Conservation (phyloP, 306 rosid genomes). For the Dryas drummondii region DNA sequence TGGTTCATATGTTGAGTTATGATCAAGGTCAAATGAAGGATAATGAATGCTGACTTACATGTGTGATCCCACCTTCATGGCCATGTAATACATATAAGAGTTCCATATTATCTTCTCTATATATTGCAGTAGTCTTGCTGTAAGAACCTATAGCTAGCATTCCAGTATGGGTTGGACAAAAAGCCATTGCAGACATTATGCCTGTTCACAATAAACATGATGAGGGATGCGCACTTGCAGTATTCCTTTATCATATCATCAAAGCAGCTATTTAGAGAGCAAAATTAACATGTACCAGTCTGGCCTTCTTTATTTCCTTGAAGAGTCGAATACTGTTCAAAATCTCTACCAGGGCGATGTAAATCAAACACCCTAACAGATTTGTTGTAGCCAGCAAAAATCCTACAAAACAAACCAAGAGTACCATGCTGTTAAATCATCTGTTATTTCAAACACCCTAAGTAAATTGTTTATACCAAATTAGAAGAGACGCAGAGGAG, state of each 20-base stretch:
- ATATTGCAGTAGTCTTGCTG: slow-evolving; percentile 77
- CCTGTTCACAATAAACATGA: slow-evolving; percentile 47
- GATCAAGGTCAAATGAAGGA: slow-evolving; percentile 21
- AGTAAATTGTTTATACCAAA: background rate
- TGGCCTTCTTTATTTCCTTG: slow-evolving; percentile 91
- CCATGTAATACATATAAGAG: slow-evolving; percentile 86
- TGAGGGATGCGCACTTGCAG: slow-evolving; percentile 17
- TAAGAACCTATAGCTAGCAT: slow-evolving; percentile 92
- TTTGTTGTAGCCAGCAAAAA: slow-evolving; percentile 97
- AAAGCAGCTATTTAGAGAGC: slow-evolving; percentile 1
- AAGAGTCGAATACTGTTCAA: slow-evolving; percentile 60
- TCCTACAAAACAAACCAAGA: slow-evolving; percentile 47
- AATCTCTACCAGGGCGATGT: slow-evolving; percentile 96
- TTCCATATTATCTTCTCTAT: slow-evolving; percentile 92
- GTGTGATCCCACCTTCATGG: slow-evolving; percentile 97
- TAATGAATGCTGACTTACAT: slow-evolving; percentile 60
- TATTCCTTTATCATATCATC: background rate
- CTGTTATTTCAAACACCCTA: slow-evolving; percentile 1
- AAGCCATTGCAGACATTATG: slow-evolving; percentile 83
- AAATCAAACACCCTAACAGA: slow-evolving; percentile 84
- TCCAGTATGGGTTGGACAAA: slow-evolving; percentile 82
- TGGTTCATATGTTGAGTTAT: slow-evolving; percentile 20
- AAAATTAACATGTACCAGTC: slow-evolving; percentile 47
- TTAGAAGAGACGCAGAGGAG: background rate
- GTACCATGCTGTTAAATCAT: slow-evolving; percentile 3